Conservation (phyloP, 2,329 filamentous ascomycete species). For the Trichothecium roseum region DNA sequence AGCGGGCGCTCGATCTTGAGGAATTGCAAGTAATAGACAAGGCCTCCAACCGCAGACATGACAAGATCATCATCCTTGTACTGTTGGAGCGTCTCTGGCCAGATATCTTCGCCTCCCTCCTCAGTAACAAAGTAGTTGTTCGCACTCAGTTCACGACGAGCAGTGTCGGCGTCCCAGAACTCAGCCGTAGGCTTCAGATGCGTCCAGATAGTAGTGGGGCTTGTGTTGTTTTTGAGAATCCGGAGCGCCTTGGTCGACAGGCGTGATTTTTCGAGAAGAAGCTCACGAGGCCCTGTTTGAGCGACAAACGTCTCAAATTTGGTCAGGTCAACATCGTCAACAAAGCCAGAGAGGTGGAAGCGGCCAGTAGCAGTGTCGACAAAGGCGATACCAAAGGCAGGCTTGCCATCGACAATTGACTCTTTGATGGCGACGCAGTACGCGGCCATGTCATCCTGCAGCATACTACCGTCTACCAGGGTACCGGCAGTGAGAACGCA, state of each 20-base stretch:
- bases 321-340: slow-evolving; percentile 86
- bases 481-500: slow-evolving; percentile 89
- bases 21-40: slow-evolving; percentile 75
- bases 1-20: slow-evolving; percentile 84
- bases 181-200: slow-evolving; percentile 77
- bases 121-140: slow-evolving; percentile 66
- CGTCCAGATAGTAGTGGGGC: slow-evolving; percentile 91
- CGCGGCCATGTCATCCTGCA: slow-evolving; percentile 95
- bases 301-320: slow-evolving; percentile 96
- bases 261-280: slow-evolving; percentile 78
- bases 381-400: slow-evolving; percentile 85
- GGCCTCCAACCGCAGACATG: slow-evolving; percentile 84
- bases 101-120: slow-evolving; percentile 47
- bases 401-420: slow-evolving; percentile 58
- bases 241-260: slow-evolving; percentile 83
- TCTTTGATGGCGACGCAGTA: slow-evolving; percentile 96
- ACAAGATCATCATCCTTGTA: slow-evolving; percentile 67
- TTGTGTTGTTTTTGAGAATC: slow-evolving; percentile 92
- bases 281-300: slow-evolving; percentile 78
- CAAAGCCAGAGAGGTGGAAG: slow-evolving; percentile 86
- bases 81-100: slow-evolving; percentile 67
- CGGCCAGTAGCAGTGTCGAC: slow-evolving; percentile 93
- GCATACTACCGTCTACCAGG: slow-evolving; percentile 89
- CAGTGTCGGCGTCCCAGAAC: slow-evolving; percentile 81
- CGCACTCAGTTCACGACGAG: slow-evolving; percentile 69